Conservation (phyloP, 805 yeast species). For the Pichia sporocuriosa region DNA sequence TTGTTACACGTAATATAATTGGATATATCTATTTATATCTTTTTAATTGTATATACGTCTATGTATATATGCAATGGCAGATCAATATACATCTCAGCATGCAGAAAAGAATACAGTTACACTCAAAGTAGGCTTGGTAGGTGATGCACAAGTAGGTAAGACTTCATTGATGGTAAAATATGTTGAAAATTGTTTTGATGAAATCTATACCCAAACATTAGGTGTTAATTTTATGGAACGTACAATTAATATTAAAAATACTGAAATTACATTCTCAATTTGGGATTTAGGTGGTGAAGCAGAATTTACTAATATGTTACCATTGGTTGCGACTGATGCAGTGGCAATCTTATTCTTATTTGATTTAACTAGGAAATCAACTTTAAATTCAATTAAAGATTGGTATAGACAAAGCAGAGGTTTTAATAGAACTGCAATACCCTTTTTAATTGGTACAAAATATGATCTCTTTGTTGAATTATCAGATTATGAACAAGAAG, state of each 20-base stretch:
- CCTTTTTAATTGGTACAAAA: constrained; percentile 88
- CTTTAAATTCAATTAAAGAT: constrained; percentile 81
- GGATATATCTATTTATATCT: too few species aligned
- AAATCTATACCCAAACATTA: constrained; percentile 84
- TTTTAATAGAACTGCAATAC: constrained; percentile 83
- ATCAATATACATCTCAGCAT: not conserved
- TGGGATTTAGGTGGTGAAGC: constrained; percentile 97
- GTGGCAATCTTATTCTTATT: constrained; percentile 86
- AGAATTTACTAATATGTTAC: constrained; percentile 92
- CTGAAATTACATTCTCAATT: constrained; percentile 82
- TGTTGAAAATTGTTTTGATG: constrained; percentile 91
- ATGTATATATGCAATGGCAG: not conserved
- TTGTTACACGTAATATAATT: too few species aligned
- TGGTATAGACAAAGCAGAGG: constrained; percentile 94
- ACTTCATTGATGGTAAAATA: constrained; percentile 95
- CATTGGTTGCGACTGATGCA: constrained; percentile 86
- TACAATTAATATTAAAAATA: constrained; percentile 72
- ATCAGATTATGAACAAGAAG: constrained; percentile 74
- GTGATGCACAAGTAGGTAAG: constrained; percentile 95
- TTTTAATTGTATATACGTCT: too few species aligned
- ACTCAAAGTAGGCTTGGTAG: constrained; percentile 84
- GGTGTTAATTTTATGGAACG: constrained; percentile 96
- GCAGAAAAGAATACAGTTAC: constrained; percentile 42
- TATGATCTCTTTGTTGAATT: constrained; percentile 80
- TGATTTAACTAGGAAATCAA: constrained; percentile 80